Percentiles rank a stretch among this genome's conserved stretches.
Conservation (phyloP, 148 eudicot species). For the Euryodendron excelsum region DNA sequence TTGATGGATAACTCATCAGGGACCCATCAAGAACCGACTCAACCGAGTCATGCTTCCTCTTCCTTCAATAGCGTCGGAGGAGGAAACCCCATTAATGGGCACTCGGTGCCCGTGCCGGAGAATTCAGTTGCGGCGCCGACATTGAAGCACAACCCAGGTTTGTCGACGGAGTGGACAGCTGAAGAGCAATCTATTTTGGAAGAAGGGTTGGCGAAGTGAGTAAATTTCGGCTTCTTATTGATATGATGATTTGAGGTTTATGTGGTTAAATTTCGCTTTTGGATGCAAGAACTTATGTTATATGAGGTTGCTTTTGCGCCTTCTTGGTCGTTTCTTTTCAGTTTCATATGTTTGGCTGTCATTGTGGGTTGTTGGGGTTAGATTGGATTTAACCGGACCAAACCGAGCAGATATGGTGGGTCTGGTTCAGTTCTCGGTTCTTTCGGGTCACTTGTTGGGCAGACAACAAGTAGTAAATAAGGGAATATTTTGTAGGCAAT, state of each 20-base stretch:
- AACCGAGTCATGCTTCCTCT: background rate
- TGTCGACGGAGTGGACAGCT: conserved; percentile 39
- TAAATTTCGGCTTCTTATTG: background rate
- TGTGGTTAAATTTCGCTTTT: background rate
- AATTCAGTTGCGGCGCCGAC: conserved; percentile 27
- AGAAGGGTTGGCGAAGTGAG: conserved; percentile 42
- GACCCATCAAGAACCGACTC: conserved; percentile 36
- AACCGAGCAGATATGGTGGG: no score
- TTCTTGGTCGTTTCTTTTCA: background rate
- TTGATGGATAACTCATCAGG: conserved; percentile 37
- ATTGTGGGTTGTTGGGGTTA: no score
- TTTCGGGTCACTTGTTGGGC: background rate
- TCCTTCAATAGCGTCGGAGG: conserved; percentile 25
- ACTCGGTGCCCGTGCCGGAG: conserved; percentile 31
- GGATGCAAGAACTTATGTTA: background rate
- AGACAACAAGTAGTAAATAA: no score
- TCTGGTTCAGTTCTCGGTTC: no score
- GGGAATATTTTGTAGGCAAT: no score
- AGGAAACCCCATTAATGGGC: conserved; percentile 10
- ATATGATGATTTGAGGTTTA: background rate
- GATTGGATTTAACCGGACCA: no score
- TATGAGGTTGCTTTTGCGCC: background rate
- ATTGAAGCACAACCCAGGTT: conserved; percentile 42
- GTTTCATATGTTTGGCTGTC: background rate
- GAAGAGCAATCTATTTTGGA: conserved; percentile 44